Evolutionary conservation across 441 rosid species (phyloP).

Genomic region (Eruca vesicaria): DNA sequence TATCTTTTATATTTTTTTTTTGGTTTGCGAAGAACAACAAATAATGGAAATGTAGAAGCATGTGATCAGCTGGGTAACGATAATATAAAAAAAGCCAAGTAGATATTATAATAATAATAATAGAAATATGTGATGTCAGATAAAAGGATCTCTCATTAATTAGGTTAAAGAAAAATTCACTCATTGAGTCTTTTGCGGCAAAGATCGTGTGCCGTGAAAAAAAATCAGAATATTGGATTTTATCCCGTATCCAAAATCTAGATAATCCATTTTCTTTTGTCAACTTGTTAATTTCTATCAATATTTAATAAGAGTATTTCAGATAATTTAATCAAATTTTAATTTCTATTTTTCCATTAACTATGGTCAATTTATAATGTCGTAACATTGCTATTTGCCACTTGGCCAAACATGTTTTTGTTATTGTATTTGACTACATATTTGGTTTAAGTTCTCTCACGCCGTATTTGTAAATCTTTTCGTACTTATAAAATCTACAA

Average conservation of each 20-base stretch:
- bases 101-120: constrained; percentile 2
- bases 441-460: background rate
- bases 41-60: constrained; percentile 16
- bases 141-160: background rate
- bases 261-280: background rate
- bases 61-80: constrained; percentile 21
- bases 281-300: background rate
- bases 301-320: background rate
- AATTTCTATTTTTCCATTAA: background rate
- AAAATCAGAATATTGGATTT: background rate
- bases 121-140: constrained; percentile 23
- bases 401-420: background rate
- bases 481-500: background rate
- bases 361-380: background rate
- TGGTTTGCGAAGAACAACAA: constrained; percentile 13
- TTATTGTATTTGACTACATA: background rate
- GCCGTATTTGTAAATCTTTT: background rate
- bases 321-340: background rate
- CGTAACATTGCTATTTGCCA: background rate
- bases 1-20: background rate
- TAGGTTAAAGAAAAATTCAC: constrained; percentile 14
- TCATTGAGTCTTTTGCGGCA: constrained; percentile 6
- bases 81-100: constrained; percentile 25
- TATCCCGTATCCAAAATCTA: constrained; percentile 3
- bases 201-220: background rate